Evolutionary conservation across 78 protist genomes (phyloP), one percentile per base, ranked within the genome.

Genomic region (Dictyostelium capitatum): DNA sequence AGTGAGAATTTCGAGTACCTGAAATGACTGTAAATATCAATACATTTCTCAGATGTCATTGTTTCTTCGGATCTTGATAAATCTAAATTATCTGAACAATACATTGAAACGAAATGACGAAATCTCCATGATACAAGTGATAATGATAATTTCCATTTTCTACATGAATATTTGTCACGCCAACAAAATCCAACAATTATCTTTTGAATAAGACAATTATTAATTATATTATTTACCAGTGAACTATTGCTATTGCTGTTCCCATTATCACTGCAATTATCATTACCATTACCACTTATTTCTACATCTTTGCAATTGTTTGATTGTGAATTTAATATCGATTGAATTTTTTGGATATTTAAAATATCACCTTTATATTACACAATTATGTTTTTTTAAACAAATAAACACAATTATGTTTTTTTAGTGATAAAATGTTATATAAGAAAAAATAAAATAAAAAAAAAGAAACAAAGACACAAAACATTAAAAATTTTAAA

Each of bases 121-220:
- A 79, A 79, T 54, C 30, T 37, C 83, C 70, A 54, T 9, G 64
- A 79, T 3, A 79, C 83, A 9, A 54, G n/a, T 7, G 56, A 37
- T 20, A 79, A 25, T 79, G 83, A 54, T 15, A 79, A 10, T 19
- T 79, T 79, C 83, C 83, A 79, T 79, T 30, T 79, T 37, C 83
- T 79, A 25, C 50, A 56, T 9, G 23, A 12, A 79, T 54, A 54
- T 56, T 56, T 79, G 37, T 79, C 83, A 14, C 37, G 6, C 83
- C 83, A 79, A 47, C 79, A 73, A 73, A 46, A 73, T 46, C 79
- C 57, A 73, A 73, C 56, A n/a, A 73, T 73, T 47, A 46, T 37
- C 46, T 73, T 73, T 73, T 73, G 79, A 43, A 73, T 73, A n/a
- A 46, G 46, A 46, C 79, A 73, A 73, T 47, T 46, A 46, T 67